phyloP scores from a whole-genome alignment of 2,329 filamentous ascomycete genomes.

The Phaeosphaeria sp. region DNA sequence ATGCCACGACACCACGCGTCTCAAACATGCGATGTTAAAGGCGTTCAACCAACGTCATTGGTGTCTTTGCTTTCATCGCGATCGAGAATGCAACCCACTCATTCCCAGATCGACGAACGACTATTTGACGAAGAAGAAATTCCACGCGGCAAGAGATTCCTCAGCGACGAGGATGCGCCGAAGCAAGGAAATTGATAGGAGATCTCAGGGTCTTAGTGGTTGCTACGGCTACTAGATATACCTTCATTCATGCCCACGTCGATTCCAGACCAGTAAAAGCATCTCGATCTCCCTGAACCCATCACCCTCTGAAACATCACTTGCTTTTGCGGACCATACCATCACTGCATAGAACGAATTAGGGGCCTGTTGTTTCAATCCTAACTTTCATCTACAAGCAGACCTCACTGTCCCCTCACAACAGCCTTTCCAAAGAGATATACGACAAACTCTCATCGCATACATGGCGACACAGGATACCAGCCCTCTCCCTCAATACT shows the following conservation, averaged over 20 bases:
- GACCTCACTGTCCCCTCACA: not conserved
- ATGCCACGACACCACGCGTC: slow-evolving; percentile 16
- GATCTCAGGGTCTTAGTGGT: slow-evolving; percentile 17
- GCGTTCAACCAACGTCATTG: slow-evolving; percentile 34
- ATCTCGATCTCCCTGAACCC: slow-evolving; percentile 2
- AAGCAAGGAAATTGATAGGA: slow-evolving; percentile 19
- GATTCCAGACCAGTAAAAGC: slow-evolving; percentile 6
- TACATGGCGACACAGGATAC: slow-evolving; percentile 27
- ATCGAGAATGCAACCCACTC: slow-evolving; percentile 21
- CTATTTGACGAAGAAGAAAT: slow-evolving; percentile 1
- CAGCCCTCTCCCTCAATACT: slow-evolving; percentile 32
- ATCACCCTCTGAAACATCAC: not conserved
- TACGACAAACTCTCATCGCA: not conserved
- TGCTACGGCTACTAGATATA: slow-evolving; percentile 23
- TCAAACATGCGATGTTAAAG: slow-evolving; percentile 8
- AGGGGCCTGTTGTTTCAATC: not conserved
- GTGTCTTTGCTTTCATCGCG: slow-evolving; percentile 22
- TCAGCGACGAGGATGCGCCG: slow-evolving; percentile 13
- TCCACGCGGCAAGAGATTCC: slow-evolving; percentile 9
- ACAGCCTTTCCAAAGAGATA: not conserved
- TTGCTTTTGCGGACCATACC: not conserved
- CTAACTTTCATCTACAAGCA: not conserved
- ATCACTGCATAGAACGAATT: not conserved
- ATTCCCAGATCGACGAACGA: slow-evolving; percentile 39
- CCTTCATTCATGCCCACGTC: slow-evolving; percentile 16